Evolutionary conservation across 768 basidiomycete species (phyloP).

Genomic region (Leccinum uliginosum): DNA sequence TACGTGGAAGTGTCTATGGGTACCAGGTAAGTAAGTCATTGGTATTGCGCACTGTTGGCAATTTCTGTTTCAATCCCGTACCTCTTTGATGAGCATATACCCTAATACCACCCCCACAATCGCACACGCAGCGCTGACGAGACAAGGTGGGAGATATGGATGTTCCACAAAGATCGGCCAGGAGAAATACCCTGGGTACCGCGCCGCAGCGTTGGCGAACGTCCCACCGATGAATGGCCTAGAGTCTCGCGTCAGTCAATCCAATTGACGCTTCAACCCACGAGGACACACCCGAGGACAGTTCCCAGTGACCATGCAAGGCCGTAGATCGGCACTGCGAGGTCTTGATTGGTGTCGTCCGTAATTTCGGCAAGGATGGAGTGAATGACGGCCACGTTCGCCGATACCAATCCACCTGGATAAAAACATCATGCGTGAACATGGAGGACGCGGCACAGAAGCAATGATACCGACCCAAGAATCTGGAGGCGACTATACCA

Average conservation of each 20-base stretch:
- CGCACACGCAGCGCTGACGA: conserved; percentile 8
- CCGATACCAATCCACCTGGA: conserved; percentile 60
- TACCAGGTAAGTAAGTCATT: background rate
- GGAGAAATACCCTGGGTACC: conserved; percentile 6
- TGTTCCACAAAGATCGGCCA: conserved; percentile 8
- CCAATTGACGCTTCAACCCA: too few species aligned
- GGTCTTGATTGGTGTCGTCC: conserved; percentile 55
- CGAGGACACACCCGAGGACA: conserved; percentile 45
- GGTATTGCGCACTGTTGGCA: too few species aligned
- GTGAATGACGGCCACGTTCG: conserved; percentile 59
- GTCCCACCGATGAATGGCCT: conserved; percentile 24
- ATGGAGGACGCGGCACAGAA: background rate
- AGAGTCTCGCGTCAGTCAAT: background rate
- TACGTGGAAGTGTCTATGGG: conserved; percentile 16
- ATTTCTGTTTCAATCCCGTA: background rate
- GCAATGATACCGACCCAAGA: conserved; percentile 37
- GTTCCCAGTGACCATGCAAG: conserved; percentile 55
- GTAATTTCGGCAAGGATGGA: conserved; percentile 60
- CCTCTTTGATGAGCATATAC: conserved; percentile 21
- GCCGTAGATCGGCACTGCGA: conserved; percentile 55
- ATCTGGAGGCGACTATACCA: conserved; percentile 47
- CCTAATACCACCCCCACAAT: conserved; percentile 9
- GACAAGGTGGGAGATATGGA: conserved; percentile 18
- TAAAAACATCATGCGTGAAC: background rate
- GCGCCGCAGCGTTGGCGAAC: conserved; percentile 14